phyloP scores from a whole-genome alignment of 2,329 filamentous ascomycete genomes.

The Hortaea sp. region DNA sequence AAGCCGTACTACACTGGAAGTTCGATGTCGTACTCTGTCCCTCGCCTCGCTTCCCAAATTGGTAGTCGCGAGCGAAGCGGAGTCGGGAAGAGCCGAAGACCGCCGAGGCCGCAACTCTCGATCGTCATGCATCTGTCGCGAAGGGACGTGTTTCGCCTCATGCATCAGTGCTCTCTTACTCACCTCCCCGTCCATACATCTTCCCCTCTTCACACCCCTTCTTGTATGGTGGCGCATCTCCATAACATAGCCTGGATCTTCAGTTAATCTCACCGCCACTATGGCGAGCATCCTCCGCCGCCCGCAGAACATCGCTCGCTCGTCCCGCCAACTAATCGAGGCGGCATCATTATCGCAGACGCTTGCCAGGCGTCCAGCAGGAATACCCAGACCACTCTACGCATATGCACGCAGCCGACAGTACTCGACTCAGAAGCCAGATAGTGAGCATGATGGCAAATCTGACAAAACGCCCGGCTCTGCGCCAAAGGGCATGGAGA shows the following conservation, averaged over 20 bases:
- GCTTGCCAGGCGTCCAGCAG: constrained; percentile 26
- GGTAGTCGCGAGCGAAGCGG: not conserved
- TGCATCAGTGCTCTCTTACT: not conserved
- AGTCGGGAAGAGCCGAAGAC: not conserved
- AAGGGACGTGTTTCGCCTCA: constrained; percentile 1
- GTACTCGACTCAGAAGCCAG: constrained; percentile 36
- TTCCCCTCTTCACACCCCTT: not conserved
- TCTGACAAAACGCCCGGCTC: constrained; percentile 23
- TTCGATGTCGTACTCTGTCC: too few relatives aligned
- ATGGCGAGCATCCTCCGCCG: constrained; percentile 27
- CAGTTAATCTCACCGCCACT: constrained; percentile 1
- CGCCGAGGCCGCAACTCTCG: not conserved
- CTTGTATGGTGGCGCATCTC: not conserved
- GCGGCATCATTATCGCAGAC: constrained; percentile 24
- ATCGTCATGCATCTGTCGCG: not conserved
- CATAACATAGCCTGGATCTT: not conserved
- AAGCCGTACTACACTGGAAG: too few relatives aligned
- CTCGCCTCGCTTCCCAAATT: not conserved
- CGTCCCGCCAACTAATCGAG: constrained; percentile 25
- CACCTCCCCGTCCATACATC: not conserved
- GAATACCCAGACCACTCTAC: constrained; percentile 33
- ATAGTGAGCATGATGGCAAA: constrained; percentile 29
- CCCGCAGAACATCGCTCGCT: constrained; percentile 23
- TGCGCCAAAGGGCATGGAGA: constrained; percentile 34
- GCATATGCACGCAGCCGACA: constrained; percentile 33